phyloP scores from a whole-genome alignment of 1,284 basidiomycete genomes.

The Pseudozyma hubeiensis region DNA sequence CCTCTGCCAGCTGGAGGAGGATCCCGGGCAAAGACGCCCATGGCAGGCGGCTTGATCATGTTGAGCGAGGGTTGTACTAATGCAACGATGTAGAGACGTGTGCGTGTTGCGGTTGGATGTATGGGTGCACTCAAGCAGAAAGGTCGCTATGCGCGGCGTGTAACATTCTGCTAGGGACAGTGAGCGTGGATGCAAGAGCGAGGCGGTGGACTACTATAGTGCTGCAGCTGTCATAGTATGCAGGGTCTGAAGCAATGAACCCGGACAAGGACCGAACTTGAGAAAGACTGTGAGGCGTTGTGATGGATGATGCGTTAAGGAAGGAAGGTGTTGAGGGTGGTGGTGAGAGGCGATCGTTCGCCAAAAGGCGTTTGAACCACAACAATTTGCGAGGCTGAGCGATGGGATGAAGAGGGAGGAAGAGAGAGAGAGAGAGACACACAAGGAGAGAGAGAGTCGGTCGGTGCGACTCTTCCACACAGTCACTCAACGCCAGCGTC shows the following conservation, averaged over 20 bases:
- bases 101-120: not conserved
- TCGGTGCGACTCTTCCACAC: not conserved
- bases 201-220: too few relatives aligned
- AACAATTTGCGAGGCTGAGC: too few relatives aligned
- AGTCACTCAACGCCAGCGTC: too few relatives aligned
- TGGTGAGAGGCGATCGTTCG: not conserved
- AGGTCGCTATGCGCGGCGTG: not conserved
- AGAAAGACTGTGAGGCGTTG: not conserved
- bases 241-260: too few relatives aligned
- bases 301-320: not conserved
- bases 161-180: slow-evolving; percentile 3
- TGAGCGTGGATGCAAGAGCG: not conserved
- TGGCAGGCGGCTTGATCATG: slow-evolving; percentile 49
- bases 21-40: slow-evolving; percentile 54
- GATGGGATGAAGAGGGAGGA: not conserved
- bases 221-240: too few relatives aligned
- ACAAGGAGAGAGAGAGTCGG: not conserved
- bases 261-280: too few relatives aligned
- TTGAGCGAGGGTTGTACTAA: not conserved
- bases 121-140: not conserved
- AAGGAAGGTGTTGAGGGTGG: too few relatives aligned
- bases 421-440: not conserved
- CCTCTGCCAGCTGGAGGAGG: slow-evolving; percentile 18
- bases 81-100: not conserved
- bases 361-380: too few relatives aligned